A percentile compares a stretch with the other conserved stretches of the same genome.
These are phyloP conservation scores for Aspergillus fructus DNA, from an alignment of 2,329 filamentous ascomycete species.

Conservation along the genomic window DNA sequence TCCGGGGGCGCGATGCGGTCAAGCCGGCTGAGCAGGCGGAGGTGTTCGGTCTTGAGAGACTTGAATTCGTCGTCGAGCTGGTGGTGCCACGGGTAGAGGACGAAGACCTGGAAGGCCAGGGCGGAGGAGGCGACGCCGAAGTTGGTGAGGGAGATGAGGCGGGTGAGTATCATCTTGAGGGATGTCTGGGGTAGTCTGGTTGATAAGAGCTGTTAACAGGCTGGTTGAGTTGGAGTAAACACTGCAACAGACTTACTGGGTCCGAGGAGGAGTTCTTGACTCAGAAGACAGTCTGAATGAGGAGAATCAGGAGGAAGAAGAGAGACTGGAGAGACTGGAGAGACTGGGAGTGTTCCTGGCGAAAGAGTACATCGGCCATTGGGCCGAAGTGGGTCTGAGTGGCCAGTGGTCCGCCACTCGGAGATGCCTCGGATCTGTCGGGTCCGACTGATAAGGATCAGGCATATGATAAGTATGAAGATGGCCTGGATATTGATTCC, in stretches of 20 bases:
- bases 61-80: conserved; percentile 63
- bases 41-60: conserved; percentile 58
- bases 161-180: conserved; percentile 42
- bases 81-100: conserved; percentile 70
- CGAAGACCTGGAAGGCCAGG: conserved; percentile 66
- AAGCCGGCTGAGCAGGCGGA: conserved; percentile 27
- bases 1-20: neutral
- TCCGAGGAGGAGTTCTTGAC: too few relatives aligned
- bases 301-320: neutral
- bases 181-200: neutral
- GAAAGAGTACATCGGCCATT: neutral
- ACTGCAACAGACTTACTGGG: too few relatives aligned
- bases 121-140: conserved; percentile 66
- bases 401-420: neutral
- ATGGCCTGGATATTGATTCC: too few relatives aligned
- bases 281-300: too few relatives aligned
- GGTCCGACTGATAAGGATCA: conserved; percentile 8
- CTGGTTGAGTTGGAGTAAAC: neutral
- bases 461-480: too few relatives aligned
- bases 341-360: neutral
- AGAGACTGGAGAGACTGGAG: too few relatives aligned
- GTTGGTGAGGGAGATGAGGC: conserved; percentile 61
- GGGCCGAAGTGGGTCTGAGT: neutral
- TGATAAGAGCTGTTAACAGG: too few relatives aligned
- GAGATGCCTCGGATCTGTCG: conserved; percentile 19